Conservation (phyloP, 2,329 filamentous ascomycete species). For the Parastagonospora avenae region DNA sequence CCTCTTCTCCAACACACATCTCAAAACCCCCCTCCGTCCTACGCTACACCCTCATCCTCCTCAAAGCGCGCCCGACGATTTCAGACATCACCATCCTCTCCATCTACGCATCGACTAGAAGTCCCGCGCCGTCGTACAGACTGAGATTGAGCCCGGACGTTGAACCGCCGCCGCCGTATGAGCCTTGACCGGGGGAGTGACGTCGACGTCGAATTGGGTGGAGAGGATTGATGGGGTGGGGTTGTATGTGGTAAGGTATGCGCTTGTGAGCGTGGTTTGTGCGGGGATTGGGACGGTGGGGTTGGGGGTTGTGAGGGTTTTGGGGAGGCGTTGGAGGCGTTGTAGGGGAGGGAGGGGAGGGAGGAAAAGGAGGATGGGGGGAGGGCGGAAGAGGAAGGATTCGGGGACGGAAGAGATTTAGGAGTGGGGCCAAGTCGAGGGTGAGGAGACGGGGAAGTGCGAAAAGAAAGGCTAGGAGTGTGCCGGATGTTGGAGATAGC, state of each 20-base stretch:
- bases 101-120: conserved; percentile 10
- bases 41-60: conserved; percentile 34
- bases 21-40: conserved; percentile 28
- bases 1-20: neutral
- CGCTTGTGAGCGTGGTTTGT: too few relatives aligned
- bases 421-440: neutral
- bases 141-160: too few relatives aligned
- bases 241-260: too few relatives aligned
- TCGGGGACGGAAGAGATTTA: neutral
- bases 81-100: conserved; percentile 20
- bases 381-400: too few relatives aligned
- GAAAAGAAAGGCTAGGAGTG: neutral
- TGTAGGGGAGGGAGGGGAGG: too few relatives aligned
- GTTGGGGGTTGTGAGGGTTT: too few relatives aligned
- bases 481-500: conserved; percentile 25
- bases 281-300: too few relatives aligned
- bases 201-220: too few relatives aligned
- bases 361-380: too few relatives aligned
- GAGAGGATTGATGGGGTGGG: too few relatives aligned
- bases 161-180: neutral
- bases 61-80: conserved; percentile 32
- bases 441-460: neutral
- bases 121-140: neutral
- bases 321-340: too few relatives aligned
- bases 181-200: too few relatives aligned